phyloP scores from a whole-genome alignment of 805 yeast genomes.

The Candida nitratophila region DNA sequence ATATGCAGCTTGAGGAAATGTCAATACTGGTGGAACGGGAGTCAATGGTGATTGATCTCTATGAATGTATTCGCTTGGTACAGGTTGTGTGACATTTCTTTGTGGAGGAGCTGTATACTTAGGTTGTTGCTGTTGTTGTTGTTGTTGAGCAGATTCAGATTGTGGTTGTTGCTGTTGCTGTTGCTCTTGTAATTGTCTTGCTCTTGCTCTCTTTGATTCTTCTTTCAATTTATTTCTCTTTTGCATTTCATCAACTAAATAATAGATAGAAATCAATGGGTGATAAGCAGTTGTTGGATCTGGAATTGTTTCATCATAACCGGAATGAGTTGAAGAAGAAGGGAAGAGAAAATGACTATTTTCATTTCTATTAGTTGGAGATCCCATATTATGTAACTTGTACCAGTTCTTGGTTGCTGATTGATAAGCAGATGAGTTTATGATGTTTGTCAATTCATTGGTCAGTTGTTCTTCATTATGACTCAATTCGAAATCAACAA shows the following conservation, averaged over 20 bases:
- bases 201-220: constrained; percentile 29
- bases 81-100: constrained; percentile 20
- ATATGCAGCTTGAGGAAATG: constrained; percentile 36
- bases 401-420: constrained; percentile 60
- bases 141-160: too few relatives aligned
- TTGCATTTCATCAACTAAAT: constrained; percentile 77
- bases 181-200: constrained; percentile 5
- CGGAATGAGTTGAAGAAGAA: constrained; percentile 6
- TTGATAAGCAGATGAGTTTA: constrained; percentile 61
- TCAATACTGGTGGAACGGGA: constrained; percentile 20
- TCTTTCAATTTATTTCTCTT: constrained; percentile 61
- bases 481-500: constrained; percentile 64
- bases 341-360: too few relatives aligned
- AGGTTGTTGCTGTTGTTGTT: constrained; percentile 5
- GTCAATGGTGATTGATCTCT: constrained; percentile 5
- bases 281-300: constrained; percentile 87
- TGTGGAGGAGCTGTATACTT: constrained; percentile 8
- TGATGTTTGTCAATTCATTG: constrained; percentile 46
- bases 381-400: constrained; percentile 14
- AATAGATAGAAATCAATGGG: constrained; percentile 83
- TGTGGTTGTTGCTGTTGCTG: constrained; percentile 3
- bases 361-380: background rate
- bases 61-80: constrained; percentile 13
- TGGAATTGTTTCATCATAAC: constrained; percentile 28
- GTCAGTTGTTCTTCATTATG: constrained; percentile 58